These are phyloP conservation scores for Phlyctochytrium arcticum DNA, from an alignment of 192 early-diverging fungal species.

Conservation along the genomic window DNA sequence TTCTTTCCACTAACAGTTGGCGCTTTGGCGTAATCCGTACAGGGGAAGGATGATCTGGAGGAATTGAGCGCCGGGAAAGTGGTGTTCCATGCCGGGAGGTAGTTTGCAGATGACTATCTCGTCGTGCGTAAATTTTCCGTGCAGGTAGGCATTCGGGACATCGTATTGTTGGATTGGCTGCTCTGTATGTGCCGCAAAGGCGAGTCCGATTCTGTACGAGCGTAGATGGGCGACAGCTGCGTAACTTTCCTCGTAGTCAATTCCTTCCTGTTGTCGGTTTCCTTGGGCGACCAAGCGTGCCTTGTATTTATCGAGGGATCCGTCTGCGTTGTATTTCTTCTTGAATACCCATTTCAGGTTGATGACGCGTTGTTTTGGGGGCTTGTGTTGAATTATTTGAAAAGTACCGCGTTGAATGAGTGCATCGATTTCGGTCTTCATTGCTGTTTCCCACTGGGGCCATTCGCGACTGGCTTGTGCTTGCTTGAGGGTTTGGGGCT, in stretches of 20 bases:
- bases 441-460: not conserved
- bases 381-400: no score
- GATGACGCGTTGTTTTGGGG: no score
- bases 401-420: not conserved
- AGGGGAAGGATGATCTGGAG: no score
- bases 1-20: no score
- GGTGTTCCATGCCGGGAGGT: no score
- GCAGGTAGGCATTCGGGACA: constrained; percentile 25
- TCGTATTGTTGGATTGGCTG: constrained; percentile 8
- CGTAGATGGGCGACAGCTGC: constrained; percentile 16
- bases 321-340: constrained; percentile 1
- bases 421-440: not conserved
- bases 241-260: constrained; percentile 23
- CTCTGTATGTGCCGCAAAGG: not conserved
- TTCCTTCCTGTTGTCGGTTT: not conserved
- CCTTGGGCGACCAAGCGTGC: constrained; percentile 4
- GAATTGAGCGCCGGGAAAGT: no score
- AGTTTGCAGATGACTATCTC: no score
- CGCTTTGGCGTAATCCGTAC: constrained; percentile 35
- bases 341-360: constrained; percentile 5
- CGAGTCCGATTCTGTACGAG: not conserved
- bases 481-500: no score
- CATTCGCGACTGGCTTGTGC: no score
- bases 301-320: not conserved
- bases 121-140: no score